Evolutionary conservation across 2,329 filamentous ascomycete genomes (phyloP).

Genomic region (Paracorniculantispora psalliotae): DNA sequence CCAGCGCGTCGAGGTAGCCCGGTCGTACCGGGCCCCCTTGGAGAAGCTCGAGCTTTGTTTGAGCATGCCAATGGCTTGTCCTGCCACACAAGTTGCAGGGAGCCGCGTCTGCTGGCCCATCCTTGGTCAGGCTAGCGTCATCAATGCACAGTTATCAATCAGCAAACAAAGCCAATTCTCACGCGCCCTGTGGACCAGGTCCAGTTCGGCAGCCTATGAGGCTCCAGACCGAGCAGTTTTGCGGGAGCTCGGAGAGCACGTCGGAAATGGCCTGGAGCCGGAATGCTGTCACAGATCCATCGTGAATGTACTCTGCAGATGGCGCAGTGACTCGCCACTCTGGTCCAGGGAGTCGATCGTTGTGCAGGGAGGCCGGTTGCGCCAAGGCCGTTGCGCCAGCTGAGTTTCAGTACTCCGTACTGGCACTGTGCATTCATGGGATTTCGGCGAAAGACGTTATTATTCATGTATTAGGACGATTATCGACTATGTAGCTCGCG

Average conservation of each 20-base stretch:
- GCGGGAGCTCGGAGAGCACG: constrained; percentile 21
- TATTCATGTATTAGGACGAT: background rate
- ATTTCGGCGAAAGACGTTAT: background rate
- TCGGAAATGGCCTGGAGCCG: constrained; percentile 15
- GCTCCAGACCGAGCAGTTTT: constrained; percentile 9
- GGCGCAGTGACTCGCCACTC: too few relatives aligned
- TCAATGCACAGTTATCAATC: constrained; percentile 26
- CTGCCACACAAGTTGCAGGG: constrained; percentile 17
- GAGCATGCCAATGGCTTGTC: constrained; percentile 15
- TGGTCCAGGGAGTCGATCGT: too few relatives aligned
- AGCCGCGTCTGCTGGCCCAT: constrained; percentile 12
- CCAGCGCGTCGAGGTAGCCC: constrained; percentile 20
- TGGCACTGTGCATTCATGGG: background rate
- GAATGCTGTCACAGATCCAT: constrained; percentile 4
- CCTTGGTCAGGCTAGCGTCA: constrained; percentile 20
- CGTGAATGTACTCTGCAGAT: background rate
- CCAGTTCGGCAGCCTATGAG: constrained; percentile 14
- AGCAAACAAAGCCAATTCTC: constrained; percentile 23
- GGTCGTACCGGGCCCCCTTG: background rate
- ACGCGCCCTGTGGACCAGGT: constrained; percentile 19
- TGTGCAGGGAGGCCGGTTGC: too few relatives aligned
- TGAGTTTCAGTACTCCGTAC: background rate
- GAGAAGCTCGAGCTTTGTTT: constrained; percentile 1
- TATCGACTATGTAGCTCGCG: background rate
- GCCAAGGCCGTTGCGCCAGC: too few relatives aligned